These are phyloP conservation scores for Kluyveromyces sp. DNA, from an alignment of 1,139 yeast species.

Conservation along the genomic window DNA sequence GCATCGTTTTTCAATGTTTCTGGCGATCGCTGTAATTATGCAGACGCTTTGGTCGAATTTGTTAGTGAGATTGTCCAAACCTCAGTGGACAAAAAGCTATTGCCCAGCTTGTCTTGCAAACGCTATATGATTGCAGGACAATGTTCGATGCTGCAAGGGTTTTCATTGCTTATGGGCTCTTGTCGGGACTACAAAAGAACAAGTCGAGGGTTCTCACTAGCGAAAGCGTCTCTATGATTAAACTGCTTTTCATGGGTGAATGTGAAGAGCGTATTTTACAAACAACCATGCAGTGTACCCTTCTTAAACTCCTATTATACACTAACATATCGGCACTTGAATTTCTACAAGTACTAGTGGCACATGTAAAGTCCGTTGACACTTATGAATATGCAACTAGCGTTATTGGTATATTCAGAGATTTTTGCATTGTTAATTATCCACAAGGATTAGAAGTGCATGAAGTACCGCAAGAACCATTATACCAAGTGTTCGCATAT, in stretches of 20 bases:
- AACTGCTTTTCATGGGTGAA: slow-evolving; percentile 42
- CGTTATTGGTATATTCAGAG: slow-evolving; percentile 15
- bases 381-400: slow-evolving; percentile 15
- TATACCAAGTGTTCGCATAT: slow-evolving; percentile 12
- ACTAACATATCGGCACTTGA: slow-evolving; percentile 18
- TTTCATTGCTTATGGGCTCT: slow-evolving; percentile 51
- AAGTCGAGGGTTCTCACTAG: slow-evolving; percentile 31
- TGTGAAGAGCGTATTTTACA: slow-evolving; percentile 57
- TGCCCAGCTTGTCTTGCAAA: slow-evolving; percentile 34
- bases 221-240: slow-evolving; percentile 29
- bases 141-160: slow-evolving; percentile 69
- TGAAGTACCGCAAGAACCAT: slow-evolving; percentile 6
- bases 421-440: slow-evolving; percentile 15
- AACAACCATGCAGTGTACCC: slow-evolving; percentile 43
- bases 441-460: slow-evolving; percentile 4
- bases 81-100: slow-evolving; percentile 17
- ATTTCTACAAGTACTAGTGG: slow-evolving; percentile 21
- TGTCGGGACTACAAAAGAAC: slow-evolving; percentile 39
- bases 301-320: slow-evolving; percentile 39
- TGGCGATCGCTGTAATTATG: slow-evolving; percentile 46
- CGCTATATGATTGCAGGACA: slow-evolving; percentile 41
- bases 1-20: slow-evolving; percentile 48
- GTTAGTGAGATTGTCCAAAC: slow-evolving; percentile 38
- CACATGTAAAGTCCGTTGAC: slow-evolving; percentile 16
- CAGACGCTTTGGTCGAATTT: slow-evolving; percentile 43